Base-by-base conservation (phyloP, 2,329 filamentous ascomycete species). In the Xylariaceae sp. region DNA sequence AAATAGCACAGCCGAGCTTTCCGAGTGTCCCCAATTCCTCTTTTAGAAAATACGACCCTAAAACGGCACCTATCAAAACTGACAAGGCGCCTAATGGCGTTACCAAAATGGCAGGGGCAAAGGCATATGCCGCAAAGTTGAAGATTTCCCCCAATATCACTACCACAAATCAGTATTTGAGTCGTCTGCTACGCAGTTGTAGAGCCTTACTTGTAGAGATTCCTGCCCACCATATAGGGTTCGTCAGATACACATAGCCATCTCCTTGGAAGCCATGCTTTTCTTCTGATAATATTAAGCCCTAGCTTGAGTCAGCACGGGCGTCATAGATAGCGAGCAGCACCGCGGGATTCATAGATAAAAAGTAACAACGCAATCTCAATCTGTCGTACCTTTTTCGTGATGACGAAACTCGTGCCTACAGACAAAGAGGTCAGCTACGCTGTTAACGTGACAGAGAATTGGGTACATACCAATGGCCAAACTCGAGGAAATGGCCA, bases 371-470 rank as follows among this genome's bases (percentile, higher is more conserved):
- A 56, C 47, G 37, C 29, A 51, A 33, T n/a, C 33, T 37, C 44
- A 36, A 49, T 50, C 16, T 47, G 58, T 73, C 77, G 74, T 79
- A 95, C 91, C 85, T 97, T 98, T 79, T 99, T 99, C 44, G 96
- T 99, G 70, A 99, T 97, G 67, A 99, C 94, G 76, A 99, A 99
- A 83, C 93, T 96, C 48, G 91, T 92, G 71, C 92, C 92, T 95
- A 67, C 39, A 40, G 37, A 56, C 34, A 36, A 40, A 52, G 44
- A 50, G 48, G 47, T 64, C 48, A 67, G 60, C 14, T 47, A 23
- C 11, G 43, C 12, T 28, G 26, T 26, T 51, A 40, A 37, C 21
- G 44, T 12, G 47, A 53, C 24, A 16, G 19, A 23, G 33, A 56
- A 48, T 58, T 16, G 33, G 39, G 39, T 24, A 74, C 82, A 68